Evolutionary conservation across 1,284 basidiomycete genomes (phyloP).

Genomic region (Heterobasidion annosum): DNA sequence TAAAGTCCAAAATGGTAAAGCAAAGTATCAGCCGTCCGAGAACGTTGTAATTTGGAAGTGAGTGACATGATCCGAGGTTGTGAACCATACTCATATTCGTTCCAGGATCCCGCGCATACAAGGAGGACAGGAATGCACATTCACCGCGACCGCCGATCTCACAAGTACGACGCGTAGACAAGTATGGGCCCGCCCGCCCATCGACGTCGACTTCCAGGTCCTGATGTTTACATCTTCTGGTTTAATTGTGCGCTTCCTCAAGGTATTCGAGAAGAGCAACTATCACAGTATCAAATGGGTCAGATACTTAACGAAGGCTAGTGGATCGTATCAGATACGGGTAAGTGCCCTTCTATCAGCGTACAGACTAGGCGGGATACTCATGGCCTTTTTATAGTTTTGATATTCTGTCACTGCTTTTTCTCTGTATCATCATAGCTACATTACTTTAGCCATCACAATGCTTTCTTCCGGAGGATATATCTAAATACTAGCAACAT

Average conservation of each 20-base stretch:
- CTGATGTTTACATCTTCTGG: conserved; percentile 98
- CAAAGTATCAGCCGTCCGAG: conserved; percentile 93
- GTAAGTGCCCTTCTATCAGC: conserved; percentile 34
- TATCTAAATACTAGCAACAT: background rate
- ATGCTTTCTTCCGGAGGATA: background rate
- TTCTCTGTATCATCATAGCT: background rate
- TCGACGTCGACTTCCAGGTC: conserved; percentile 96
- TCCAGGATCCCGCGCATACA: conserved; percentile 84
- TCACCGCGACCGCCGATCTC: conserved; percentile 78
- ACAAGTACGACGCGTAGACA: conserved; percentile 85
- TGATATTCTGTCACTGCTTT: conserved; percentile 4
- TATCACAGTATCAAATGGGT: conserved; percentile 95
- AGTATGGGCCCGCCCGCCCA: conserved; percentile 95
- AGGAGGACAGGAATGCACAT: conserved; percentile 85
- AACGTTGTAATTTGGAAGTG: conserved; percentile 98
- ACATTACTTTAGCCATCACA: background rate
- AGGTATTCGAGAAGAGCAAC: conserved; percentile 94
- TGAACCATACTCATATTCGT: background rate
- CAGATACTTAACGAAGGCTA: conserved; percentile 81
- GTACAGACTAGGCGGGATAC: background rate
- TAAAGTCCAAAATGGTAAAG: conserved; percentile 89
- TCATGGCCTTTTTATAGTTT: conserved; percentile 10
- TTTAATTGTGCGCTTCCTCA: conserved; percentile 92
- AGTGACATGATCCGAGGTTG: conserved; percentile 23
- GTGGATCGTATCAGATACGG: conserved; percentile 79